Base-by-base conservation (phyloP, 192 early-diverging fungal species). In the Podila epigama region DNA sequence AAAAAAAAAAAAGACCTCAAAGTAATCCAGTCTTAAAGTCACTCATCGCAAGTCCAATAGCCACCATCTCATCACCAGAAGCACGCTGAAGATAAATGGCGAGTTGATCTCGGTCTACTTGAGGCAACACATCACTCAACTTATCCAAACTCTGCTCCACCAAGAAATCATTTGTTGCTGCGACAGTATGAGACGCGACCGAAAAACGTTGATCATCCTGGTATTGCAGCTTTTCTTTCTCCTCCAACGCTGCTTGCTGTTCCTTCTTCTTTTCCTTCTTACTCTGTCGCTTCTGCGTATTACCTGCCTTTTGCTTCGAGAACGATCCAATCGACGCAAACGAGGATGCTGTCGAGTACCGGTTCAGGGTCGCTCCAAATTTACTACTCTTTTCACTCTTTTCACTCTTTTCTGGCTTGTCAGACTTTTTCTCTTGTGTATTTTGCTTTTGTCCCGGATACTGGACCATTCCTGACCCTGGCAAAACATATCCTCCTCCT, bases 91-190 rank as follows among this genome's bases (percentile, higher is more conserved):
- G 28, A 57, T 86, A 86, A 22, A 67, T 65, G 20, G 70, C 58
- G 4, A 86, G 58, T 20, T 61, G 60, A 9, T 75, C 57, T 12
- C 82, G 68, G 13, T 84, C 70, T 27, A 86, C 73, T 71, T 86
- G 85, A n/a, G 85, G 79, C 16, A 86, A 41, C 15, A 86, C 79
- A 36, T 80, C 69, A 32, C 85, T 79, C 44, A 86, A 36, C 34
- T 82, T 81, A 58, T 86, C 79, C 51, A 86, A 39, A 42, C 79
- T 75, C 55, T 83, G 79, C 48, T 81, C 70, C 34, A 60, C 63
- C 51, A 57, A 40, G 51, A 68, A 64, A 25, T 77, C 73, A 22
- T 54, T 68, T 39, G 44, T 51, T 20, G 51, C 54, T 9, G 73
- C 53, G 0, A 77, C 11, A 5, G 70, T 41, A 6, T 42, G 34